Percentiles rank a stretch among this genome's conserved stretches.
phyloP scores from a whole-genome alignment of 805 yeast species.

The Saturnispora gosingensis region DNA sequence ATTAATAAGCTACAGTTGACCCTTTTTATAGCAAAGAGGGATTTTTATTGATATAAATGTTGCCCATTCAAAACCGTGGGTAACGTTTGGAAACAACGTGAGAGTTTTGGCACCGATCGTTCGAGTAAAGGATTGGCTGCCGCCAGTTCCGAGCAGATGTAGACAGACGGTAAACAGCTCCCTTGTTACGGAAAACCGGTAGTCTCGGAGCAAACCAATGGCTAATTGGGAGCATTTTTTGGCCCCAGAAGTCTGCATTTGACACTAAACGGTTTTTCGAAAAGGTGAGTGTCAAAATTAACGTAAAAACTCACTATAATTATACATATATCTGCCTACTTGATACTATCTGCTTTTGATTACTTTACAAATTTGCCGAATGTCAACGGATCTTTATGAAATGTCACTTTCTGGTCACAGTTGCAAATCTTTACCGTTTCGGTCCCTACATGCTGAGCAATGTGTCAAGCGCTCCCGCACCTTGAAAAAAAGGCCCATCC shows the following conservation, averaged over 20 bases:
- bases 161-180: not conserved
- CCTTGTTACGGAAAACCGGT: not conserved
- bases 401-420: no score
- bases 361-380: no score
- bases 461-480: not conserved
- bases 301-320: no score
- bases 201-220: not conserved
- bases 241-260: not conserved
- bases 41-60: not conserved
- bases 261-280: not conserved
- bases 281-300: not conserved
- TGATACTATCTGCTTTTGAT: no score
- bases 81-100: not conserved
- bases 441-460: not conserved
- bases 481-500: not conserved
- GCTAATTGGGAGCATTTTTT: not conserved
- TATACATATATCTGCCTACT: no score
- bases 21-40: not conserved
- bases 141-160: not conserved
- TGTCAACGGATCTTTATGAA: no score
- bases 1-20: not conserved
- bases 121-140: not conserved
- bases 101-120: not conserved
- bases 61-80: not conserved
- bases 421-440: no score